Evolutionary conservation across 148 eudicot genomes (phyloP).

Genomic region (Fagopyrum esculentum): DNA sequence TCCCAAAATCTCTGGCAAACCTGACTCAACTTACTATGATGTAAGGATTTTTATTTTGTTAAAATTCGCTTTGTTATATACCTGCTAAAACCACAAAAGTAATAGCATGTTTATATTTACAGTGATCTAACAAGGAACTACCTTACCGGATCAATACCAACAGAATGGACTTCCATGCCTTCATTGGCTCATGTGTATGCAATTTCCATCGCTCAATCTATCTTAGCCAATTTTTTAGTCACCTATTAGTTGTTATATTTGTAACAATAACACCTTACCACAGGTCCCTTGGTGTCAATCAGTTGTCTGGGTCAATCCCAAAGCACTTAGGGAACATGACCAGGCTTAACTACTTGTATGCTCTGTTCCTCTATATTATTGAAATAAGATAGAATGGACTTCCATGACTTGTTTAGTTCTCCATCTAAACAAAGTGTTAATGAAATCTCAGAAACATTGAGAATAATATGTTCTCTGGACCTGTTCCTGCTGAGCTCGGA

Average conservation of each 20-base stretch:
- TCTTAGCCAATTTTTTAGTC: not conserved
- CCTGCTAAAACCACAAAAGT: not conserved
- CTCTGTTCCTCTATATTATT: not conserved
- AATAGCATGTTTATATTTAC: constrained; percentile 5
- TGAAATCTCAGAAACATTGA: constrained; percentile 37
- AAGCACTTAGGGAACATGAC: constrained; percentile 34
- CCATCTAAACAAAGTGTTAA: not conserved
- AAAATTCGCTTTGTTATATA: not conserved
- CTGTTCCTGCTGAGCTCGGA: constrained; percentile 41
- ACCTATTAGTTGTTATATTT: not conserved
- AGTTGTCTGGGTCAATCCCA: constrained; percentile 50
- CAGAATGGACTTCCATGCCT: constrained; percentile 33
- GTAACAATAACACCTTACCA: not conserved
- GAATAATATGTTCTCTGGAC: constrained; percentile 32
- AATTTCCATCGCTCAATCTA: not conserved
- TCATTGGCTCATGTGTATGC: not conserved
- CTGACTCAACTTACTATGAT: not conserved
- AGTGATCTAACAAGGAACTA: constrained; percentile 38
- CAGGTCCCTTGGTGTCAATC: constrained; percentile 34
- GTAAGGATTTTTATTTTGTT: not conserved
- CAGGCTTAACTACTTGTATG: constrained; percentile 33
- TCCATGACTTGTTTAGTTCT: not conserved
- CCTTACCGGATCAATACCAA: constrained; percentile 43
- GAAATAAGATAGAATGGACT: too few species aligned
- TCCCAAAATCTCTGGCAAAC: constrained; percentile 7